Evolutionary conservation across 441 rosid species (phyloP), one percentile per base, ranked within the genome.

Genomic region (Brassica hybrid): DNA sequence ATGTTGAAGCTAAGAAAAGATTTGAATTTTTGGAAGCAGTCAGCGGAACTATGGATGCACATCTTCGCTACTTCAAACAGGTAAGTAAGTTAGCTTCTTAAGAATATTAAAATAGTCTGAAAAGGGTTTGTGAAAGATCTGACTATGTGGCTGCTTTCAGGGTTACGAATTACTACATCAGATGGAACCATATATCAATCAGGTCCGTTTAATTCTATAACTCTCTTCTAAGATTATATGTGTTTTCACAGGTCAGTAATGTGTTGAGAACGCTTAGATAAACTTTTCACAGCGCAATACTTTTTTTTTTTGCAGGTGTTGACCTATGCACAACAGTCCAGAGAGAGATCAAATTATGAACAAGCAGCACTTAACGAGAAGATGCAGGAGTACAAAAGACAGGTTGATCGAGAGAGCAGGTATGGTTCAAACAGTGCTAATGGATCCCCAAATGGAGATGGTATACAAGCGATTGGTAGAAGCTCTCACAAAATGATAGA

Each of bases 401-500:
- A 94, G 92, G 85, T 96, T 80, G 98, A 93, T 79, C 88, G 98
- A 73, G 99, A 92, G 81, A 96, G 97, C 86, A 89, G 87, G 85
- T 85, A 72, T 86, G 86, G 94, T 79, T 91, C 94, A 27, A 92
- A 88, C 84, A 95, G 98, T 83, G 87, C 96, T 67, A 91, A 87
- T 83, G 97, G 94, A 65, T 97, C 99, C 84, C 98, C 96, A 8
- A 96, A 91, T 85, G 98, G 97, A 73, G 99, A 96, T 81, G 98
- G 98, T 69, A 90, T 94, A 66, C 99, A 94, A 80, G 95, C 98
- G 17, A 90, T 93, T 67, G 98, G 98, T 78, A 88, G 99, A 87
- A 96, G 98, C 85, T 96, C 98, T 11, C 97, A 96, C 85, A 96
- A 96, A 86, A 94, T 96, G 98, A 96, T 96, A 60, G 98, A 94